These are phyloP conservation scores for Saccharomyces uvarum DNA, from an alignment of 1,139 yeast genomes.

Conservation along the genomic window DNA sequence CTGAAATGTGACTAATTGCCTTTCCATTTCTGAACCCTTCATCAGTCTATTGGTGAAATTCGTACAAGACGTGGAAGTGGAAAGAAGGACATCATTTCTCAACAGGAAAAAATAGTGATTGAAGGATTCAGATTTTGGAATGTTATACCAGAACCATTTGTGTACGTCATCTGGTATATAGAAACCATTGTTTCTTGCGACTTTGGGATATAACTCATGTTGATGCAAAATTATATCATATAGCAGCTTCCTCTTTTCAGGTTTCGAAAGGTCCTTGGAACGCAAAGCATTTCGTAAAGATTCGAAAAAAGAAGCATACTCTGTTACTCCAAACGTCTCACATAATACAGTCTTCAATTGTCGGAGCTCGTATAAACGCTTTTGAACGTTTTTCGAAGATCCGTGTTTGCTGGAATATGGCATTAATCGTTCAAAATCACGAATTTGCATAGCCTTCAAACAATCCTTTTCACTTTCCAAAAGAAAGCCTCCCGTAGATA, in stretches of 20 bases:
- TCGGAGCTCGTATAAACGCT: conserved; percentile 1
- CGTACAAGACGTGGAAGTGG: conserved; percentile 13
- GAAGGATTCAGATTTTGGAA: conserved; percentile 15
- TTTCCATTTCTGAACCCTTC: conserved; percentile 26
- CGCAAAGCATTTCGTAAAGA: conserved; percentile 6
- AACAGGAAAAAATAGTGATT: conserved; percentile 24
- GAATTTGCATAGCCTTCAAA: background rate
- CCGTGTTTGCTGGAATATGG: background rate
- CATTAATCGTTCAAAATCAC: background rate
- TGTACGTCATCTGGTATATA: conserved; percentile 22
- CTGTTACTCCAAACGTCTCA: background rate
- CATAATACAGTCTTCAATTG: background rate
- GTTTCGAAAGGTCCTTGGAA: conserved; percentile 1
- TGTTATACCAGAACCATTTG: conserved; percentile 22
- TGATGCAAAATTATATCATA: conserved; percentile 17
- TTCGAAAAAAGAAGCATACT: conserved; percentile 8
- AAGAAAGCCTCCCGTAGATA: background rate
- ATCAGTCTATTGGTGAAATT: conserved; percentile 15
- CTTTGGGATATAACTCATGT: conserved; percentile 14
- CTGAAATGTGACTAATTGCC: conserved; percentile 24
- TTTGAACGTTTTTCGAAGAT: background rate
- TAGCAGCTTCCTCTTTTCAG: conserved; percentile 9
- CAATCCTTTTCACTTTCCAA: background rate
- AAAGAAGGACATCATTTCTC: conserved; percentile 19
- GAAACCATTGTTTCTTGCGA: conserved; percentile 10